phyloP scores from a whole-genome alignment of 805 yeast genomes.

The Clavispora vitiphila region DNA sequence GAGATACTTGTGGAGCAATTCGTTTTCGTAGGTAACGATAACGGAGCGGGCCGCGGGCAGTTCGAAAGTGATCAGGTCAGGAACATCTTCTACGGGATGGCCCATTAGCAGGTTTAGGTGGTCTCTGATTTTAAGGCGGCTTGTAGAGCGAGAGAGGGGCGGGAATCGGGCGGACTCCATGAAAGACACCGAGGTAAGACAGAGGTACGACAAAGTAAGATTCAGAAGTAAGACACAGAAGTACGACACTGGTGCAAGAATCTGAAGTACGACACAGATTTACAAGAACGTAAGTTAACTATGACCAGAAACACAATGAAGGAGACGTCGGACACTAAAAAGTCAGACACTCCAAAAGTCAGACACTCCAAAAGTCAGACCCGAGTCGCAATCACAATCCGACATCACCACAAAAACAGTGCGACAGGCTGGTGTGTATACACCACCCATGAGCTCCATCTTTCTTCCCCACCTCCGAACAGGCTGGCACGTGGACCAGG shows the following conservation, averaged over 20 bases:
- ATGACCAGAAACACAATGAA: too few species aligned
- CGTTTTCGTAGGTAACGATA: neutral
- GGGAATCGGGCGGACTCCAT: neutral
- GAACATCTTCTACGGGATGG: neutral
- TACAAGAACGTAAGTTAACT: too few species aligned
- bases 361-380: too few species aligned
- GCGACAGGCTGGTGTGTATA: neutral
- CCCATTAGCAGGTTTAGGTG: neutral
- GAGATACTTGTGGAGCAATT: constrained; percentile 2
- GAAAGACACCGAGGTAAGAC: too few species aligned
- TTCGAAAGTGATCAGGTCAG: neutral
- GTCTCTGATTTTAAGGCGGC: constrained; percentile 1
- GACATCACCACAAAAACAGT: too few species aligned
- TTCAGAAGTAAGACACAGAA: too few species aligned
- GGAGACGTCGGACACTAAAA: too few species aligned
- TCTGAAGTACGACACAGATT: too few species aligned
- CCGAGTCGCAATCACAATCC: too few species aligned
- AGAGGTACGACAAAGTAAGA: too few species aligned
- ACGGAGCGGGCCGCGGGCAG: constrained; percentile 1
- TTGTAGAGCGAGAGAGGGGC: neutral
- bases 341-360: too few species aligned
- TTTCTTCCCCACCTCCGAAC: constrained; percentile 18
- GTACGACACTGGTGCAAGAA: too few species aligned
- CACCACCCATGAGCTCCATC: constrained; percentile 14
- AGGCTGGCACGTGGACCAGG: constrained; percentile 88